Percentiles rank a stretch among this genome's conserved stretches.
Conservation (phyloP, 1,284 basidiomycete genomes). For the Rhizopogon parksii region DNA sequence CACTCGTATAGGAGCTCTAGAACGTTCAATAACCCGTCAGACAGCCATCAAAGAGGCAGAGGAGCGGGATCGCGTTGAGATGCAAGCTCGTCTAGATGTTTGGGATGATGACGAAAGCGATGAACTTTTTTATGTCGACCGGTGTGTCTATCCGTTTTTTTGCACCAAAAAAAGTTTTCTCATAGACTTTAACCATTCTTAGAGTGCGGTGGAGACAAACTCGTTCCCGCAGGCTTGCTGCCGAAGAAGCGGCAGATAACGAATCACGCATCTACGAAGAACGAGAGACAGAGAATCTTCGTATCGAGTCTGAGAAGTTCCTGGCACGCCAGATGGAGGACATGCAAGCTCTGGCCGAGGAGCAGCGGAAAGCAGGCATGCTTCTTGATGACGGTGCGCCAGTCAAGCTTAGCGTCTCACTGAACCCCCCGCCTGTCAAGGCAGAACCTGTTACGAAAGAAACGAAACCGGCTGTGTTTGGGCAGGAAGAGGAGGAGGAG, state of each 20-base stretch:
- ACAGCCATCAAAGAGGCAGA: conserved; percentile 68
- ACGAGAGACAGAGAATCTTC: conserved; percentile 75
- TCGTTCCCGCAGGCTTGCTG: conserved; percentile 56
- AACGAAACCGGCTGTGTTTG: conserved; percentile 57
- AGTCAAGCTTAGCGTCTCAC: conserved; percentile 72
- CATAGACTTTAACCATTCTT: neutral
- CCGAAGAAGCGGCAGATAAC: conserved; percentile 77
- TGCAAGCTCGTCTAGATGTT: conserved; percentile 64
- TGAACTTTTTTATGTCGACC: conserved; percentile 80
- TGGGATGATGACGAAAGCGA: conserved; percentile 92
- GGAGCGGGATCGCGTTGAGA: conserved; percentile 64
- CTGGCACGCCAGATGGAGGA: conserved; percentile 86
- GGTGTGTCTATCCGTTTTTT: conserved; percentile 34
- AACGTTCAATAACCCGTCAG: conserved; percentile 68
- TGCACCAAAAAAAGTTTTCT: neutral
- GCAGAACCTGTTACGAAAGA: conserved; percentile 41
- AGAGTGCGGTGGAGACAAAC: conserved; percentile 72
- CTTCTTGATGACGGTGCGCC: conserved; percentile 87
- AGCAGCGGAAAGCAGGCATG: conserved; percentile 82
- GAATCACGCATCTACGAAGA: conserved; percentile 77
- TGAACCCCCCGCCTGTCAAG: conserved; percentile 43
- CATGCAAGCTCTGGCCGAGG: conserved; percentile 78
- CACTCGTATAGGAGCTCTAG: conserved; percentile 64
- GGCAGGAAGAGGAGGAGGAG: conserved; percentile 76
- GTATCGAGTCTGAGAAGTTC: conserved; percentile 83